Percentiles rank a stretch among this genome's conserved stretches.
Conservation (phyloP, 805 yeast genomes). For the Metschnikowia colocasiae region DNA sequence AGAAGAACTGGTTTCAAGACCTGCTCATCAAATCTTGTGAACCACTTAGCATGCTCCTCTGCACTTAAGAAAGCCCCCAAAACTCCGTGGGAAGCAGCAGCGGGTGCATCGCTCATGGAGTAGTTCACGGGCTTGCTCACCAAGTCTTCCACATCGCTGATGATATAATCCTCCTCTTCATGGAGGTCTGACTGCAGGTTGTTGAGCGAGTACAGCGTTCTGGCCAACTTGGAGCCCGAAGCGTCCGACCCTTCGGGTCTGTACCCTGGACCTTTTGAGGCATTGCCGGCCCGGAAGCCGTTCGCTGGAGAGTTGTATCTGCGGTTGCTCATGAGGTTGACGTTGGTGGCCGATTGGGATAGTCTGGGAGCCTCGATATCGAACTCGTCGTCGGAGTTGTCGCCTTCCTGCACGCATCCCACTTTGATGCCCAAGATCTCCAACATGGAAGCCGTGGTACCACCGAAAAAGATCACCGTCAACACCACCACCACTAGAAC, state of each 20-base stretch:
- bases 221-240: neutral
- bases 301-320: slow-evolving; percentile 17
- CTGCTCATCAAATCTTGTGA: slow-evolving; percentile 87
- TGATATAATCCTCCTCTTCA: slow-evolving; percentile 25
- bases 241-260: slow-evolving; percentile 11
- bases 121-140: slow-evolving; percentile 16
- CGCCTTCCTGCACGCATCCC: slow-evolving; percentile 74
- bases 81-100: slow-evolving; percentile 24
- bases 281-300: slow-evolving; percentile 15
- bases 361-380: slow-evolving; percentile 74
- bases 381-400: slow-evolving; percentile 88
- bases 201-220: slow-evolving; percentile 11
- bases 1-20: slow-evolving; percentile 88
- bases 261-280: neutral
- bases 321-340: slow-evolving; percentile 24
- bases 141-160: slow-evolving; percentile 40
- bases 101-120: slow-evolving; percentile 3
- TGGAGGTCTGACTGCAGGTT: slow-evolving; percentile 21
- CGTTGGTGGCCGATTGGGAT: slow-evolving; percentile 11
- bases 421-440: slow-evolving; percentile 90
- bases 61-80: slow-evolving; percentile 43
- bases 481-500: slow-evolving; percentile 94
- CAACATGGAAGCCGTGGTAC: slow-evolving; percentile 97
- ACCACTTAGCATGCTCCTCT: slow-evolving; percentile 86
- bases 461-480: slow-evolving; percentile 95